Base-by-base conservation (phyloP, 768 basidiomycete genomes). In the Tulasnella sp. region DNA sequence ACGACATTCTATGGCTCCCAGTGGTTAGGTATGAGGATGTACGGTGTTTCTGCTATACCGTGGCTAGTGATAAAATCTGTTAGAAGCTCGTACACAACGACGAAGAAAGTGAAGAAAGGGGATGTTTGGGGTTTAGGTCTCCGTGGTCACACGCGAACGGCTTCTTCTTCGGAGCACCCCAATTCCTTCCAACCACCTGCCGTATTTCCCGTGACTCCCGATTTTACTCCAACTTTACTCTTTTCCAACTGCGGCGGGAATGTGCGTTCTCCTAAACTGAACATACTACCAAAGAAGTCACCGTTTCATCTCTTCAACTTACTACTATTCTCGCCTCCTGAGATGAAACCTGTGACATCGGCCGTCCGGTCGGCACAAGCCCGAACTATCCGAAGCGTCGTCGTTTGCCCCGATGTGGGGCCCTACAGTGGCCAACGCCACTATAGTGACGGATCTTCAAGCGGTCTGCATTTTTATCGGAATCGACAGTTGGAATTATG, bases 401-500 rank as follows among this genome's bases (percentile, higher is more conserved):
- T 31, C 73, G 16, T 31, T 14, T 1, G 16, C 62, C 31, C 62
- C 31, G 14, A 34, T 8, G 31, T 14, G 62, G 31, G 31, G 62
- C 38, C 34, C 38, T 42, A 74, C 73, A 36, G 14, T n/a, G n/a
- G 21, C 18, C 62, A 68, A 74, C 73, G 73, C 39, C 31, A 40
- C 73, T 40, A 40, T 36, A 38, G 19, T 39, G 62, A 31, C 16
- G 62, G 62, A 68, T 68, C 62, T 31, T 74, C 73, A 14, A 74
- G 73, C 39, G 56, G 76, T 36, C 44, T 62, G 36, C 81, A 80
- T 73, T 96, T 96, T 83, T 96, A 96, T 83, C 92, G 93, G 83
- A 96, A 95, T 82, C 89, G 89, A 82, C 93, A 94, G 78, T 85
- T 96, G 74, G 94, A 96, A 82, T 85, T 92, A 1, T 94, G 93